Conservation (phyloP, 176 grass and related monocot genomes). For the Saccharum spontaneum region DNA sequence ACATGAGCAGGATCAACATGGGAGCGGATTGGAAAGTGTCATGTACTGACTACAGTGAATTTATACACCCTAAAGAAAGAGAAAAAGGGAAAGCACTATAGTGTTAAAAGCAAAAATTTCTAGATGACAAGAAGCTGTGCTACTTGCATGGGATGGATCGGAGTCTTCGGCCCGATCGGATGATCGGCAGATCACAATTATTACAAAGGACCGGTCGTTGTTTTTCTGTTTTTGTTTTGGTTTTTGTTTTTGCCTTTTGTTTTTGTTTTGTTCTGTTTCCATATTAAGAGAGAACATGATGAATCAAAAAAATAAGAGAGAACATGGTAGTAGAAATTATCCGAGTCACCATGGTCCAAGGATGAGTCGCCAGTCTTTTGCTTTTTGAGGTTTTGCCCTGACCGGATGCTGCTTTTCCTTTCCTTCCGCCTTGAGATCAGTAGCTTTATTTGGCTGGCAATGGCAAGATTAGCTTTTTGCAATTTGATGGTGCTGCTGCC, state of each 20-base stretch:
- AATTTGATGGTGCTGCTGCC: no score
- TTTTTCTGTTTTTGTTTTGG: no score
- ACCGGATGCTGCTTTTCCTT: background rate
- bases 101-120: slow-evolving; percentile 2
- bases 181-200: background rate
- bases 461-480: no score
- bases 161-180: background rate
- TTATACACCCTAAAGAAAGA: background rate
- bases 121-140: background rate
- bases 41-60: background rate
- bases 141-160: background rate
- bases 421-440: background rate
- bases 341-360: background rate
- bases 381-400: background rate
- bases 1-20: no score
- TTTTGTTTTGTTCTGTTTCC: no score
- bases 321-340: background rate
- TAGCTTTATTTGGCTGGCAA: background rate
- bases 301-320: no score
- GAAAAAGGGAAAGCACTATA: background rate
- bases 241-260: background rate
- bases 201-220: background rate
- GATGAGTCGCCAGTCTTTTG: background rate
- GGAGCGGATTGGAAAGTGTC: background rate
- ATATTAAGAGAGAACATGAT: background rate